phyloP scores from a whole-genome alignment of 192 early-diverging fungal genomes.

The Backusella westeae region DNA sequence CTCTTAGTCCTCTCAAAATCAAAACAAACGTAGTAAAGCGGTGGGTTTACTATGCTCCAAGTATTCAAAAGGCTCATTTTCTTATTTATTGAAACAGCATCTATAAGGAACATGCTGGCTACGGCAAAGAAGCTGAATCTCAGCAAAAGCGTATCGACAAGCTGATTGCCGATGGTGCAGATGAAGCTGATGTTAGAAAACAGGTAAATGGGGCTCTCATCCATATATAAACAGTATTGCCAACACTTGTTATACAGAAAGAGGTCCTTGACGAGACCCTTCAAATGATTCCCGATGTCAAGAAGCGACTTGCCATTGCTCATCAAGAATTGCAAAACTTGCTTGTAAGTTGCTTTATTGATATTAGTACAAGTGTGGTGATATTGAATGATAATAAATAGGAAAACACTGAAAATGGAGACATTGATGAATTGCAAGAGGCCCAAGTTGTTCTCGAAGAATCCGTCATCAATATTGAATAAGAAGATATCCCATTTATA shows the following conservation, averaged over 20 bases:
- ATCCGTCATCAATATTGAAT: not conserved
- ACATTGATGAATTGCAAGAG: conserved; percentile 14
- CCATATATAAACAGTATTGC: not conserved
- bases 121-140: conserved; percentile 43
- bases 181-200: conserved; percentile 57
- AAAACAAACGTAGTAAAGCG: conserved; percentile 60
- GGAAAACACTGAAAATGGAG: conserved; percentile 18
- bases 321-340: conserved; percentile 43
- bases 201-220: conserved; percentile 51
- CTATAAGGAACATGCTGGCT: conserved; percentile 49
- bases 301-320: conserved; percentile 48
- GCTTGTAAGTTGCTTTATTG: conserved; percentile 35
- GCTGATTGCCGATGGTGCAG: conserved; percentile 46
- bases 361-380: not conserved
- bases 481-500: too few species aligned
- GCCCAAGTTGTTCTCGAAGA: conserved; percentile 8
- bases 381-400: not conserved
- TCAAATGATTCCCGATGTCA: conserved; percentile 59
- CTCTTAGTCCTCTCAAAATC: conserved; percentile 54
- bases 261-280: conserved; percentile 61
- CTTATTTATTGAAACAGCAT: conserved; percentile 29
- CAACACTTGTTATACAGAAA: conserved; percentile 28
- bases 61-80: conserved; percentile 2
- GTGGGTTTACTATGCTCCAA: conserved; percentile 30
- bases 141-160: conserved; percentile 57